These are phyloP conservation scores for Postia placenta DNA, from an alignment of 768 basidiomycete genomes.

Conservation along the genomic window DNA sequence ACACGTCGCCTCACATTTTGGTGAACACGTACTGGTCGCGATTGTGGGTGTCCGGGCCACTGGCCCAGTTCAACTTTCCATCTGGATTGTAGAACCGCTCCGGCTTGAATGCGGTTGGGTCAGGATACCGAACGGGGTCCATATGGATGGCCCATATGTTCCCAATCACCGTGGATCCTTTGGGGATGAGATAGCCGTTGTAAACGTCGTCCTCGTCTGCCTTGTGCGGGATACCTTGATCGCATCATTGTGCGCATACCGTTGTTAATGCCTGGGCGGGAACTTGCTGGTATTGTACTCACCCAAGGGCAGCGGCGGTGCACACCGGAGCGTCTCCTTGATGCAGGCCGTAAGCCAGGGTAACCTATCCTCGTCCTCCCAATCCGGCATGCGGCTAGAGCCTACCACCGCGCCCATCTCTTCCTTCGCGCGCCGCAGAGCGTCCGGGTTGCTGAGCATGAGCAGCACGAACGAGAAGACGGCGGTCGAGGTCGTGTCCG, in stretches of 20 bases:
- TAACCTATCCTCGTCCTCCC: conserved; percentile 42
- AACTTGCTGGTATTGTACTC: no score
- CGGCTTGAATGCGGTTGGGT: conserved; percentile 37
- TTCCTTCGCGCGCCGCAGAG: conserved; percentile 42
- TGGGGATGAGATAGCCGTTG: conserved; percentile 26
- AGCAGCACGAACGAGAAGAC: conserved; percentile 22
- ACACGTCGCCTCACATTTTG: not conserved
- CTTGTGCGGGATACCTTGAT: conserved; percentile 24
- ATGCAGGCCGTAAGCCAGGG: conserved; percentile 50
- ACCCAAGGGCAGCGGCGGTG: not conserved
- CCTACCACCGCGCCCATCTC: conserved; percentile 56
- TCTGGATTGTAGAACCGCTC: conserved; percentile 24
- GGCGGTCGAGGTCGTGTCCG: conserved; percentile 24
- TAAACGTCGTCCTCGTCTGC: conserved; percentile 25
- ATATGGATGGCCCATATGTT: conserved; percentile 28
- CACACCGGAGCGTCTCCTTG: conserved; percentile 28
- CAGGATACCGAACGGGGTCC: conserved; percentile 30
- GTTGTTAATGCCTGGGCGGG: no score
- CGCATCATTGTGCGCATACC: not conserved
- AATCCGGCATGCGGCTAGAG: conserved; percentile 44
- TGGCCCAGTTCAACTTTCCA: not conserved
- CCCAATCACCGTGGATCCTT: conserved; percentile 19
- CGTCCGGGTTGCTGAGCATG: conserved; percentile 13
- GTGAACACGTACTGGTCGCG: conserved; percentile 1
- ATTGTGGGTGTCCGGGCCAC: not conserved